Evolutionary conservation across 345 rosid genomes (phyloP), one percentile per base, ranked within the genome.

Genomic region (Conringia planisiliqua): DNA sequence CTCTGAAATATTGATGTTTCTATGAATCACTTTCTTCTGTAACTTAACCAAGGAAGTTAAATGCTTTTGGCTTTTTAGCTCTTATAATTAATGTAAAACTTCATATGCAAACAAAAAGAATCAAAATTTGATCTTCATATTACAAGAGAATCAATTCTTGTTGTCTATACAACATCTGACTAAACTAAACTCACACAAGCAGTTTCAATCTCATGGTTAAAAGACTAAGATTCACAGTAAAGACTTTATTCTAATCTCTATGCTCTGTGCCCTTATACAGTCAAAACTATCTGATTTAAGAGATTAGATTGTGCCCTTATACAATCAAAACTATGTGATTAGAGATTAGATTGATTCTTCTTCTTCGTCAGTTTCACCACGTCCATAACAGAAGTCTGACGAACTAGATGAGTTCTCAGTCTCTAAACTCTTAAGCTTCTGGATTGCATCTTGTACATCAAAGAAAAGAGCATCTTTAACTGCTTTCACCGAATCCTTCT

Each of bases 401-500:
- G 88, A 80, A 51, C 71, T 62, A 7, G 73, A 70, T 2, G 50
- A 59, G 32, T 68, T 22, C 47, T 70, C 65, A 5, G 81, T 35
- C 68, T 81, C 79, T 17, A 84, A 77, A 72, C 78, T 70, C 61
- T 83, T 84, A 9, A 91, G 81, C 76, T 88, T 88, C 75, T 82
- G 70, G 46, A 91, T 81, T 44, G 86, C 94, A 83, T 87, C 82
- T 70, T 73, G 82, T 35, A 86, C 93, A 71, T 86, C 82, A 60
- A 82, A 82, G 59, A 78, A 76, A 66, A 86, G 68, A 10, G 87
- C 71, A 66, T 52, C 81, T 82, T 86, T 91, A 3, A 86, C 98
- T 48, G 86, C 86, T 82, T 54, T 77, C 44, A 85, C 82, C 12
- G 74, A 73, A 62, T 86, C 87, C 3, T 70, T 29, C 55, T 76